Conservation (phyloP, 345 rosid species). For the Salix suchowensis region DNA sequence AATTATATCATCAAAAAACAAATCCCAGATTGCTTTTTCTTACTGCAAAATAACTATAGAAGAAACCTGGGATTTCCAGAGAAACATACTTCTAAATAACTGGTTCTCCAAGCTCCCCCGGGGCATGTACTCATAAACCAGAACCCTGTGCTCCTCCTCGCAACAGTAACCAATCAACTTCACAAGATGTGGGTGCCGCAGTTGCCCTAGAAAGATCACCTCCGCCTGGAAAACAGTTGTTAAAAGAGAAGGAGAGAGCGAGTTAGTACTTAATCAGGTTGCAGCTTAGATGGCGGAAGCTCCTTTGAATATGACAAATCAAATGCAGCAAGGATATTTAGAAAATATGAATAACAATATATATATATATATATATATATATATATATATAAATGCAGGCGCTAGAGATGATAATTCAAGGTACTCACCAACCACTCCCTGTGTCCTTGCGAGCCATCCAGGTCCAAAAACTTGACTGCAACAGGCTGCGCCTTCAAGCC, state of each 20-base stretch:
- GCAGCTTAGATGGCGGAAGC: background rate
- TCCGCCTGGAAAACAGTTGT: slow-evolving; percentile 49
- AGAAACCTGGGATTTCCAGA: background rate
- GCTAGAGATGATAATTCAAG: background rate
- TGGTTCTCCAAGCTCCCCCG: slow-evolving; percentile 93
- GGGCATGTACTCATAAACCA: slow-evolving; percentile 89
- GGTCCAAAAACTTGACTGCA: slow-evolving; percentile 74
- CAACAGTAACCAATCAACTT: slow-evolving; percentile 86
- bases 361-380: background rate
- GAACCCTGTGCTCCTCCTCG: slow-evolving; percentile 76
- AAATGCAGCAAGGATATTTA: background rate
- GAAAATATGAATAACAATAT: background rate
- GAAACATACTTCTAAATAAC: slow-evolving; percentile 64
- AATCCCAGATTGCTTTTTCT: background rate
- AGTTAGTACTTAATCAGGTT: no score
- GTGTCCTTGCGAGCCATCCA: slow-evolving; percentile 86
- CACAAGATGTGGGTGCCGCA: slow-evolving; percentile 76
- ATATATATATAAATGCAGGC: background rate
- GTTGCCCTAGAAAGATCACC: slow-evolving; percentile 74
- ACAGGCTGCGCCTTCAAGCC: slow-evolving; percentile 86
- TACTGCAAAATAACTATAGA: background rate
- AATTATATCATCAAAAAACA: no score
- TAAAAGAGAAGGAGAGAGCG: background rate
- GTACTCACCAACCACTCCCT: slow-evolving; percentile 83
- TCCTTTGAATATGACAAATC: background rate